Conservation (phyloP, 1,284 basidiomycete species). For the Malassezia cuniculi region DNA sequence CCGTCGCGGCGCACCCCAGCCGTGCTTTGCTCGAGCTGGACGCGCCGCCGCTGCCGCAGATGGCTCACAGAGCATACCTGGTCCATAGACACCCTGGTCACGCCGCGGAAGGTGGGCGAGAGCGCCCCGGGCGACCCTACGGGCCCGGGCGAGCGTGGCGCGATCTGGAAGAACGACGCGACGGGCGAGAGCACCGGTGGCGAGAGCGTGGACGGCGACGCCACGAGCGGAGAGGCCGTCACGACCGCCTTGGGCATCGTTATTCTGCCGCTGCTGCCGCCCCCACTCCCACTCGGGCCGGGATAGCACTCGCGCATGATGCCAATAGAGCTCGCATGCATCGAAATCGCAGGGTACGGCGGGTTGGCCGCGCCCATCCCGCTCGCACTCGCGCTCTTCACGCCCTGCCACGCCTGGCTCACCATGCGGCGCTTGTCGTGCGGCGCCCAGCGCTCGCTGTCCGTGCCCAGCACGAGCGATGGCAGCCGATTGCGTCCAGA, state of each 20-base stretch:
- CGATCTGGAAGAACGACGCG: too few species aligned
- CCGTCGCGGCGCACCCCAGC: too few species aligned
- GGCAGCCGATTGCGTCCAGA: not conserved
- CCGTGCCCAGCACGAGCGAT: slow-evolving; percentile 38
- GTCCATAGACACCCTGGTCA: too few species aligned
- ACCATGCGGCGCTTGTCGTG: slow-evolving; percentile 24
- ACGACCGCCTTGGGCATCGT: too few species aligned
- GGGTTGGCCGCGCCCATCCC: too few species aligned
- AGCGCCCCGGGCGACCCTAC: too few species aligned
- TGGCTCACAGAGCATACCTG: too few species aligned
- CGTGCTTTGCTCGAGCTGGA: too few species aligned
- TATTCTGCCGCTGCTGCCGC: not conserved
- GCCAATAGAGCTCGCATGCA: slow-evolving; percentile 9
- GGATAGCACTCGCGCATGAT: not conserved
- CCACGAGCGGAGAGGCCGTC: not conserved
- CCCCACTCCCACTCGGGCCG: not conserved
- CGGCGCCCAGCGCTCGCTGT: slow-evolving; percentile 37
- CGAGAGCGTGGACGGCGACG: not conserved
- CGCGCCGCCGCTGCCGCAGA: too few species aligned
- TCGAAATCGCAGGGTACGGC: slow-evolving; percentile 2
- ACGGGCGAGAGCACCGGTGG: slow-evolving; percentile 1
- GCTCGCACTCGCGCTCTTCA: slow-evolving; percentile 11
- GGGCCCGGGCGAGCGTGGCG: too few species aligned
- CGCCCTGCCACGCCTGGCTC: slow-evolving; percentile 11
- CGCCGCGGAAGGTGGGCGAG: too few species aligned